Base-by-base conservation (phyloP, 2,329 filamentous ascomycete species). In the Neonectria sp. region DNA sequence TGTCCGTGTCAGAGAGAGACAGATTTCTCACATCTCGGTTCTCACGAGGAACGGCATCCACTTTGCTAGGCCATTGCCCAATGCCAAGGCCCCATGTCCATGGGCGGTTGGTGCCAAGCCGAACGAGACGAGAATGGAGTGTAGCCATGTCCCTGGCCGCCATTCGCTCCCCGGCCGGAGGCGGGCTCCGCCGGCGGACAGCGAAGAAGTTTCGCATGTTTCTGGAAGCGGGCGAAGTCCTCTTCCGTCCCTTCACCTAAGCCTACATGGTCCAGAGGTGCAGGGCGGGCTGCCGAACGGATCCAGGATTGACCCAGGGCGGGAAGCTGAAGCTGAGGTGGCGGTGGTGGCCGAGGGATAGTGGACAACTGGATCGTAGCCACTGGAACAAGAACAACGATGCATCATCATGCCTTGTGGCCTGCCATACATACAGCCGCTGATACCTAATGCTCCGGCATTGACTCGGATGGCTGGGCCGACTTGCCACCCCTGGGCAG, bases 1-100 rank as follows among this genome's bases (percentile, higher is more conserved):
- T n/a, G 46, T 11, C 11, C 3, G 31, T 9, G 31, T 4, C 5
- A 15, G 15, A 37, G 35, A 37, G 17, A 21, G 40, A 8, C 17
- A 43, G 17, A 43, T 43, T 43, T 43, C 40, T 45, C 40, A 45
- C n/a, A 24, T 45, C 17, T 45, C 40, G 11, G 48, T 60, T 55
- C 62, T 60, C 55, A 58, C 45, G 31, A 65, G 51, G 62, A 65
- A 65, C 55, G 49, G 48, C 55, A 65, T 65, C 55, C 62, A 65
- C 62, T 40, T 48, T 25, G 49, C 31, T 49, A 27, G 40, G 55
- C 40, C 48, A 55, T 33, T 35, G 40, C 49, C 51, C 46, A 48
- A 13, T 43, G 56, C 55, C 35, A 57, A 31, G 35, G 35, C 35
- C 37, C 37, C 37, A 43, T 43, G 37, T n/a, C 37, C 40, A 4